These are phyloP conservation scores for Caloboletus firmus DNA, from an alignment of 1,284 basidiomycete species.

Conservation along the genomic window DNA sequence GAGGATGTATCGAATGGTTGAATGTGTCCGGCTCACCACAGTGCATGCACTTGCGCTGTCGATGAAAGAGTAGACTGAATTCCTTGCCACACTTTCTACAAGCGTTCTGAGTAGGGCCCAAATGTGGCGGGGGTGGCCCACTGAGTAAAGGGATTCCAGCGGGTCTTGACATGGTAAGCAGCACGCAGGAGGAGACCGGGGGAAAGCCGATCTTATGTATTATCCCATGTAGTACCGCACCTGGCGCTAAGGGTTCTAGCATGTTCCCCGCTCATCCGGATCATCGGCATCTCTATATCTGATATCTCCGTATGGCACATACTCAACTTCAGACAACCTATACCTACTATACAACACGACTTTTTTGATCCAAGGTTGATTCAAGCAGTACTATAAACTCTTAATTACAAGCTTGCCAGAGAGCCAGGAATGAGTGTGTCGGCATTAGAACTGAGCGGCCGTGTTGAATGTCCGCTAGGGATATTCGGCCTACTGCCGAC, in stretches of 20 bases:
- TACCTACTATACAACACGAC: too few relatives aligned
- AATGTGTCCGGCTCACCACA: constrained; percentile 53
- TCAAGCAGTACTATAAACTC: too few relatives aligned
- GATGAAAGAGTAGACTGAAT: constrained; percentile 65
- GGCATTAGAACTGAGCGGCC: too few relatives aligned
- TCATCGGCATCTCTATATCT: constrained; percentile 14
- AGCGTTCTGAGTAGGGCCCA: constrained; percentile 41
- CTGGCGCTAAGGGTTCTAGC: constrained; percentile 10
- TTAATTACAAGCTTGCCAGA: too few relatives aligned
- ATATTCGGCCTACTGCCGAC: too few relatives aligned
- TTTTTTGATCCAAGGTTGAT: too few relatives aligned
- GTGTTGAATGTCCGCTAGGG: too few relatives aligned
- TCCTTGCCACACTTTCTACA: constrained; percentile 77
- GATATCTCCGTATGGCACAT: neutral
- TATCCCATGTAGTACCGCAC: neutral
- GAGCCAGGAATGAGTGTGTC: too few relatives aligned
- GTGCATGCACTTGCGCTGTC: constrained; percentile 68
- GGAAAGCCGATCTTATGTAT: constrained; percentile 1
- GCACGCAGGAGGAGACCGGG: neutral
- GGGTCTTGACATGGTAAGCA: constrained; percentile 21
- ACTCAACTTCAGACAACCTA: too few relatives aligned
- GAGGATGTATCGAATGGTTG: neutral
- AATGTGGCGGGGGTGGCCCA: constrained; percentile 49
- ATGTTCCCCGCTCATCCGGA: constrained; percentile 9
- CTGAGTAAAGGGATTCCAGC: constrained; percentile 68